Evolutionary conservation across 805 yeast species (phyloP).

Genomic region (Candida maesae): DNA sequence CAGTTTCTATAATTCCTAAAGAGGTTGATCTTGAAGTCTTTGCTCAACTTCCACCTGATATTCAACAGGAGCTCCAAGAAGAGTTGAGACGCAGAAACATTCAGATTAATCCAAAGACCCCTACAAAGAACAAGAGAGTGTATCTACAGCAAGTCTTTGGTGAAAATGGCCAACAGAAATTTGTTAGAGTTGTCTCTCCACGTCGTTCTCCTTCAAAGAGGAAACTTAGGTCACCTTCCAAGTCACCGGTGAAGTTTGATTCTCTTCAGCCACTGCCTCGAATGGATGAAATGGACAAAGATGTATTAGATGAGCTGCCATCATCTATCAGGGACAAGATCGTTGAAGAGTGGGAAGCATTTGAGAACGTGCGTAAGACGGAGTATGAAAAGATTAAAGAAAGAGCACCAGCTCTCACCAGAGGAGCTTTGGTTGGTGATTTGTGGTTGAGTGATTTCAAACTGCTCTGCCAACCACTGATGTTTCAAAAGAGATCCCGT

Average conservation of each 20-base stretch:
- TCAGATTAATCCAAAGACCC: conserved; percentile 21
- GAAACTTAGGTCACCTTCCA: conserved; percentile 13
- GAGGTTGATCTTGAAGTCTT: conserved; percentile 66
- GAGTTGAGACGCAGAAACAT: conserved; percentile 46
- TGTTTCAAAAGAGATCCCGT: conserved; percentile 32
- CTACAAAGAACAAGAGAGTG: conserved; percentile 17
- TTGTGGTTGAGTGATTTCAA: conserved; percentile 12
- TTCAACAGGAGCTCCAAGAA: conserved; percentile 54
- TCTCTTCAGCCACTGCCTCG: background rate
- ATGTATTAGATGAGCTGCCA: conserved; percentile 25
- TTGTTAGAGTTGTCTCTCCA: conserved; percentile 19
- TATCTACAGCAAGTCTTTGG: conserved; percentile 25
- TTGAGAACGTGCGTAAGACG: conserved; percentile 12
- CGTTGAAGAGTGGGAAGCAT: conserved; percentile 19
- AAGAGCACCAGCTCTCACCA: background rate
- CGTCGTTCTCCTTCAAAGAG: conserved; percentile 17
- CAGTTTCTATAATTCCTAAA: conserved; percentile 23
- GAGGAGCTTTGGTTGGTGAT: background rate
- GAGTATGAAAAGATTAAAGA: conserved; percentile 15
- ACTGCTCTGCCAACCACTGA: conserved; percentile 6
- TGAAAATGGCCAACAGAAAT: conserved; percentile 11
- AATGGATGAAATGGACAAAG: conserved; percentile 17
- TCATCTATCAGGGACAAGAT: conserved; percentile 17
- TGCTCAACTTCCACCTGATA: conserved; percentile 58
- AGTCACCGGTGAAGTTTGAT: conserved; percentile 10